phyloP scores from a whole-genome alignment of 768 basidiomycete species.

The Gyrodon lividus region DNA sequence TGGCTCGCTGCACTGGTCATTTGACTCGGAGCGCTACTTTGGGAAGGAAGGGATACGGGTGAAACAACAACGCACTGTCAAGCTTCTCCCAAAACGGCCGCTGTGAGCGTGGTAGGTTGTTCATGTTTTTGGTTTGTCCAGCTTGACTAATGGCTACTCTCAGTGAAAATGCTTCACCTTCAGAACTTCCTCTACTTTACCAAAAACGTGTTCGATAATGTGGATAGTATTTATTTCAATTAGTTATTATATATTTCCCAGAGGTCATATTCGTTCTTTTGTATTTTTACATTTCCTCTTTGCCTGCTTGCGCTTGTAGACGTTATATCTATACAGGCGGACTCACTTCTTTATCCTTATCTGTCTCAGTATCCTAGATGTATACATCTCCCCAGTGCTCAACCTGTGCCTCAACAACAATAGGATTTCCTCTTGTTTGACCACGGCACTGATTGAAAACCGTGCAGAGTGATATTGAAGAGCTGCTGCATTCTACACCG shows the following conservation, averaged over 20 bases:
- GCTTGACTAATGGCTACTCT: not conserved
- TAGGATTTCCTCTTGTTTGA: not conserved
- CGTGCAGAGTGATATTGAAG: no score
- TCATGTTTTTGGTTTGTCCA: not conserved
- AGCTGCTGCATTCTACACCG: no score
- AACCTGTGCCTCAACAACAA: no score
- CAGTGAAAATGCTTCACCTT: not conserved
- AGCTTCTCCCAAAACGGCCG: slow-evolving; percentile 44
- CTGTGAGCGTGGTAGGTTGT: slow-evolving; percentile 13
- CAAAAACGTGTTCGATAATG: slow-evolving; percentile 2
- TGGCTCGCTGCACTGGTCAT: slow-evolving; percentile 73
- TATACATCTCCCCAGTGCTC: no score
- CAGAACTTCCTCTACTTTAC: not conserved
- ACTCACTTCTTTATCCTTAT: not conserved
- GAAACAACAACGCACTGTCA: slow-evolving; percentile 52
- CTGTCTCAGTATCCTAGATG: not conserved
- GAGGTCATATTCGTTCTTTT: no score
- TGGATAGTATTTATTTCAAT: slow-evolving; percentile 1
- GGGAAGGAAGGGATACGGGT: slow-evolving; percentile 53
- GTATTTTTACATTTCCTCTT: not conserved
- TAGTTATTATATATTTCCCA: slow-evolving; percentile 1
- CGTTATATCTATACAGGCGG: not conserved
- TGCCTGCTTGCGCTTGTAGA: not conserved
- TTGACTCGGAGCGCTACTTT: slow-evolving; percentile 68
- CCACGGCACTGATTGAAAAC: not conserved